Conservation (phyloP, 768 basidiomycete species). For the Mycena chlorophos region DNA sequence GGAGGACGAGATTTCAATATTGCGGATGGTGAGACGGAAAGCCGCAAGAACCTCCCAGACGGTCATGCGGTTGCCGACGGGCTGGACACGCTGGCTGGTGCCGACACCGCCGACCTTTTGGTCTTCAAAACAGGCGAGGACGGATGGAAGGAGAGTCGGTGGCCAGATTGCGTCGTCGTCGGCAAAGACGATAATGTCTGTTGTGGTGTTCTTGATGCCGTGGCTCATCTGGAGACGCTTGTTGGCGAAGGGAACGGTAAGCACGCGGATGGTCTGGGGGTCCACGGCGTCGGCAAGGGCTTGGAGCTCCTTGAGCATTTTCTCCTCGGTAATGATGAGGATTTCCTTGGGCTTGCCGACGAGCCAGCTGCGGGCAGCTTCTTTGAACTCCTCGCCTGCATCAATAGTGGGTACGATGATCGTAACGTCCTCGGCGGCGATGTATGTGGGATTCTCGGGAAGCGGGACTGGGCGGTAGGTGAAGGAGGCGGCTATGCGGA, state of each 20-base stretch:
- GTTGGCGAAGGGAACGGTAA: constrained; percentile 91
- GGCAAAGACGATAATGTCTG: constrained; percentile 92
- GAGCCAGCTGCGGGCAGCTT: constrained; percentile 90
- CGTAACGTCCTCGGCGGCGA: constrained; percentile 90
- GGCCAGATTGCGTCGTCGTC: constrained; percentile 98
- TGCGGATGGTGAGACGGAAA: constrained; percentile 88
- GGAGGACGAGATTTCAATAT: constrained; percentile 86
- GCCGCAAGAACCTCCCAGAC: constrained; percentile 96
- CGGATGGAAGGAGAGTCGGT: constrained; percentile 82
- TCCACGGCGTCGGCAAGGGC: constrained; percentile 87
- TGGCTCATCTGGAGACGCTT: constrained; percentile 94
- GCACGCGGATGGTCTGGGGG: constrained; percentile 78
- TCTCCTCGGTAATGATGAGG: constrained; percentile 75
- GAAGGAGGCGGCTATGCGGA: constrained; percentile 75
- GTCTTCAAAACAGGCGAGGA: constrained; percentile 92
- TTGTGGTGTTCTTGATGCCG: constrained; percentile 86
- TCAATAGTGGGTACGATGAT: constrained; percentile 97
- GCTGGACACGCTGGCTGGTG: constrained; percentile 85
- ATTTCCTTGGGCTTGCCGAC: constrained; percentile 85
- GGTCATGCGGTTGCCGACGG: constrained; percentile 76
- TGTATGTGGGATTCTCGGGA: constrained; percentile 87
- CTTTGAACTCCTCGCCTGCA: constrained; percentile 93
- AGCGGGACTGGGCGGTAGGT: constrained; percentile 88
- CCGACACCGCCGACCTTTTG: constrained; percentile 92
- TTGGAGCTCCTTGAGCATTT: constrained; percentile 86